Evolutionary conservation across 2,329 filamentous ascomycete species (phyloP), one percentile per base, ranked within the genome.

Genomic region (Trichoderma guizhouense): DNA sequence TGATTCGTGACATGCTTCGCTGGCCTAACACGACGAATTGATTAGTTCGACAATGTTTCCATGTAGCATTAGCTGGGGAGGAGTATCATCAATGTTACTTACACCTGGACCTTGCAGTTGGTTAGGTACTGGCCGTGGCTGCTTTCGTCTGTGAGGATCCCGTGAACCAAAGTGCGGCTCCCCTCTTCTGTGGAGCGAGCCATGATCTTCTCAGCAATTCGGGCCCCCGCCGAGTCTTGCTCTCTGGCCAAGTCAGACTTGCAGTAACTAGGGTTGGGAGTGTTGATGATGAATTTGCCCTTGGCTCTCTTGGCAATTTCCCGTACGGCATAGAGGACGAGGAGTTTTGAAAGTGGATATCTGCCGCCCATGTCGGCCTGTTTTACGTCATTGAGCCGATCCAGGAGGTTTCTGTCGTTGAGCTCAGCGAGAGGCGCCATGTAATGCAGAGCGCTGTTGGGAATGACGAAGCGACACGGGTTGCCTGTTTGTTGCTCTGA

Each of bases 121-220:
- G 39, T 28, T 9, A 62, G 9, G 7, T 62, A 69, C 7, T 69
- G 66, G 0, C 55, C 57, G 4, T 69, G 36, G 39, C 66, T 69
- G 7, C 39, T 21, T n/a, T 62, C 66, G n/a, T 53, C 66, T 1
- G 39, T n/a, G 26, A 53, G 30, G 28, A 62, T 39, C 5, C 53
- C 66, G 11, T 69, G 36, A 1, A 69, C 66, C 28, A 69, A 34
- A 47, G 55, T 60, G 3, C 66, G 36, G 57, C 66, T 69, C 9
- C 66, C 66, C 15, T 69, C 66, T 21, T 62, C 57, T 61, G 66
- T 53, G 3, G 57, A 53, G 18, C 55, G 57, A 69, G 66, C 66
- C 66, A 61, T 6, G 9, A 69, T 12, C 34, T 69, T 61, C 21
- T 62, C 57, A 6, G 39, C 55, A 12, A 62, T 7, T 14, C n/a